Evolutionary conservation across 768 basidiomycete genomes (phyloP).

Genomic region (Xerocomus spinulosus): DNA sequence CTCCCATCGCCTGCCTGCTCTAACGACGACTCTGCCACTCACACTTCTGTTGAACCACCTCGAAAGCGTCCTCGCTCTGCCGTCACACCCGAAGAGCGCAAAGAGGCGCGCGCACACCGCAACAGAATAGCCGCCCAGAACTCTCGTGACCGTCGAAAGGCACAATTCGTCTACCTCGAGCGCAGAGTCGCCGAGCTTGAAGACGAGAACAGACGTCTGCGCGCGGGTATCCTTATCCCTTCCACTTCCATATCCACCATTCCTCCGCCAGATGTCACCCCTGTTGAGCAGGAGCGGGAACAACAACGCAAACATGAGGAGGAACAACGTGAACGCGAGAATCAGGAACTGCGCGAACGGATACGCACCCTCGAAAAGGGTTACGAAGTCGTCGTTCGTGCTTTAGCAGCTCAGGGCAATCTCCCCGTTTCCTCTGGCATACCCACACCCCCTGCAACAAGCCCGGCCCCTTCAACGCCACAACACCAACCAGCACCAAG

Average conservation of each 20-base stretch:
- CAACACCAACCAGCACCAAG: constrained; percentile 20
- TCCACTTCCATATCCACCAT: constrained; percentile 12
- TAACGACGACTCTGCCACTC: constrained; percentile 8
- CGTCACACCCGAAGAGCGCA: constrained; percentile 67
- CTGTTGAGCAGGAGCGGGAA: constrained; percentile 25
- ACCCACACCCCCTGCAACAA: constrained; percentile 13
- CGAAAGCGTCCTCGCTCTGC: constrained; percentile 73
- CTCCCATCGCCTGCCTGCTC: constrained; percentile 26
- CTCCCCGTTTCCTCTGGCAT: constrained; percentile 19
- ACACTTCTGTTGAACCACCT: constrained; percentile 42
- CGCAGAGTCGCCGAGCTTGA: constrained; percentile 67
- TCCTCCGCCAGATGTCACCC: constrained; percentile 21
- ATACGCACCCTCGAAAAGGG: constrained; percentile 76
- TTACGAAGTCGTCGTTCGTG: constrained; percentile 77
- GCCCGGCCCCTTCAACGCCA: constrained; percentile 15
- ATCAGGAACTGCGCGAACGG: constrained; percentile 68
- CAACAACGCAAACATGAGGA: constrained; percentile 33
- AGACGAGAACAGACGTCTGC: constrained; percentile 76
- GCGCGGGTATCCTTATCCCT: constrained; percentile 43
- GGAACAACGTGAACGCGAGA: constrained; percentile 56
- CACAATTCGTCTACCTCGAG: constrained; percentile 69
- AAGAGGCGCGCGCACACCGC: constrained; percentile 83
- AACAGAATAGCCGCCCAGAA: constrained; percentile 94
- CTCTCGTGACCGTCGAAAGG: constrained; percentile 86
- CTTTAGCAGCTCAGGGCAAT: constrained; percentile 57